Evolutionary conservation across 2,329 filamentous ascomycete genomes (phyloP).

Genomic region (Trichoderma harzianum): DNA sequence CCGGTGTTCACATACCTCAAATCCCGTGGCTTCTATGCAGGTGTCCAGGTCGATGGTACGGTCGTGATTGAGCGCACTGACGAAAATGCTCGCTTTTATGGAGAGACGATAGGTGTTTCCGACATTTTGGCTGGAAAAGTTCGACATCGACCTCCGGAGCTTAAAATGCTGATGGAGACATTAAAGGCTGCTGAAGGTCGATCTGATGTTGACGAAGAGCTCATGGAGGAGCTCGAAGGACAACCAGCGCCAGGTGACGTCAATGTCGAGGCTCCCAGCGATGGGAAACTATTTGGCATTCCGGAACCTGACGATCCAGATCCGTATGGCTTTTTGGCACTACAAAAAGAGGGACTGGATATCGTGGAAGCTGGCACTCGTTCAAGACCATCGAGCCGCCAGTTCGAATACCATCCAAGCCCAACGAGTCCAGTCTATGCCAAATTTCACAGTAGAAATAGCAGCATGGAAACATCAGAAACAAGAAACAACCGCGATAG

Average conservation of each 20-base stretch:
- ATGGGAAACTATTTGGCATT: slow-evolving; percentile 34
- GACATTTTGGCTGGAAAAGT: slow-evolving; percentile 38
- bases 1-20: slow-evolving; percentile 82
- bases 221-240: slow-evolving; percentile 29
- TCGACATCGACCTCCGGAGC: slow-evolving; percentile 38
- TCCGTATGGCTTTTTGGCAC: slow-evolving; percentile 36
- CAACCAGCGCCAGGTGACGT: slow-evolving; percentile 33
- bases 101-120: slow-evolving; percentile 40
- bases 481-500: slow-evolving; percentile 24
- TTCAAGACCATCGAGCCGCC: slow-evolving; percentile 33
- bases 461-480: slow-evolving; percentile 25
- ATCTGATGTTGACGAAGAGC: slow-evolving; percentile 24
- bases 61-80: slow-evolving; percentile 72
- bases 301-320: slow-evolving; percentile 37
- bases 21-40: slow-evolving; percentile 73
- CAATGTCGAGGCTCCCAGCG: slow-evolving; percentile 28
- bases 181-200: slow-evolving; percentile 38
- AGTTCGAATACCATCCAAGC: slow-evolving; percentile 37
- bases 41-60: slow-evolving; percentile 77
- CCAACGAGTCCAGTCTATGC: slow-evolving; percentile 36
- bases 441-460: slow-evolving; percentile 30
- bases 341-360: slow-evolving; percentile 36
- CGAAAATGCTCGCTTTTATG: slow-evolving; percentile 77
- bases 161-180: slow-evolving; percentile 38
- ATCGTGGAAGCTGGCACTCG: slow-evolving; percentile 36